Evolutionary conservation across 305 asterid species (phyloP), one percentile per base, ranked within the genome.

Genomic region (Solanum aculeatissimum): DNA sequence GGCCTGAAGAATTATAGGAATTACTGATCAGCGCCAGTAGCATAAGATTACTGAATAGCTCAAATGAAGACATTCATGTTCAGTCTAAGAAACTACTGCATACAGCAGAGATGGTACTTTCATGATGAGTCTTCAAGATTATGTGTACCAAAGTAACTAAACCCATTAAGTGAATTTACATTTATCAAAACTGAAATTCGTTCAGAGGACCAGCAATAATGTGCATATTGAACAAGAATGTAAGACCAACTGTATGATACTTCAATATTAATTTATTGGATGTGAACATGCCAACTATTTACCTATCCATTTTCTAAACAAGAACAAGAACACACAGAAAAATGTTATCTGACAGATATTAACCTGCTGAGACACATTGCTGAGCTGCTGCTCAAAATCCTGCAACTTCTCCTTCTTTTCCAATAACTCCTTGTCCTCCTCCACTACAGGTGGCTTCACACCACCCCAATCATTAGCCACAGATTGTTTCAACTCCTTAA

Each of bases 341-440:
- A n/a, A 40, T 70, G 32, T 70, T 40, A 40, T 68, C 75, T 75
- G 82, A 87, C 23, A 49, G 43, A 75, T 75, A 82, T 18, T 75
- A 85, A 97, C 99, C 99, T 97, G 97, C 92, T 88, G 97, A 87
- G 99, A 97, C 55, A 94, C 98, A 87, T 86, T 92, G 85, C 93
- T 91, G 86, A 97, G 95, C 87, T 94, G 97, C 93, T 89, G 94
- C 90, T 97, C 99, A n/a, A 95, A 85, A 75, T 91, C 95, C 91
- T 89, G 94, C 90, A 97, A 90, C 81, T 87, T 92, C 18, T 89
- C 96, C 70, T 94, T 97, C 92, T 83, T 92, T 58, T 91, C 97
- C 85, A 95, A 57, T 79, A 97, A 95, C 87, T 92, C 98, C 90
- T 91, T 93, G 87, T 95, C 98, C 88, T 94, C 98, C 91, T 95